These are phyloP conservation scores for Phytophthora hybrid DNA, from an alignment of 352 stramenopile genomes.

Conservation along the genomic window DNA sequence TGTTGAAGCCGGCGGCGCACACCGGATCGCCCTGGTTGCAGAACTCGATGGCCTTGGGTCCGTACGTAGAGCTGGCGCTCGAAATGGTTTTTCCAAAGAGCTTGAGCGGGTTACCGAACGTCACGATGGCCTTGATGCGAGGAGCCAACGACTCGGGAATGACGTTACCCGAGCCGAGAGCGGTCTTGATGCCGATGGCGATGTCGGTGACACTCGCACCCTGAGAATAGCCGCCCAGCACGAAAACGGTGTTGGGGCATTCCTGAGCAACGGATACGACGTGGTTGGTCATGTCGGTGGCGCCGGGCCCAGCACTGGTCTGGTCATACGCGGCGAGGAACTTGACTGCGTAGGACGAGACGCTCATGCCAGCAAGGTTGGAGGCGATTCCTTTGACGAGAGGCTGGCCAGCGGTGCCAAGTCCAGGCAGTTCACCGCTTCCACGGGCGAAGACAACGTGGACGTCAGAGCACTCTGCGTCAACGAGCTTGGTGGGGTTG, in stretches of 20 bases:
- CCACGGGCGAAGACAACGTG: constrained; percentile 46
- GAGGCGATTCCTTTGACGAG: constrained; percentile 37
- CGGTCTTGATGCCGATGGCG: constrained; percentile 39
- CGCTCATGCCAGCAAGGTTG: constrained; percentile 41
- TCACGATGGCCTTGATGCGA: constrained; percentile 39
- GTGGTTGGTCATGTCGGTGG: constrained; percentile 48
- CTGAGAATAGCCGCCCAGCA: constrained; percentile 46
- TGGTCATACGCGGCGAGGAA: constrained; percentile 38
- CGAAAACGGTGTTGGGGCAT: constrained; percentile 42
- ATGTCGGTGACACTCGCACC: constrained; percentile 45
- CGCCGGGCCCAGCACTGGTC: constrained; percentile 35
- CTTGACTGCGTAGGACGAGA: constrained; percentile 46
- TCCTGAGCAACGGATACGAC: constrained; percentile 30
- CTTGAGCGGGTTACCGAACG: constrained; percentile 45
- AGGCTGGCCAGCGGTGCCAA: constrained; percentile 40
- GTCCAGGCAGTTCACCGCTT: constrained; percentile 35
- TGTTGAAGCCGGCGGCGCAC: constrained; percentile 39
- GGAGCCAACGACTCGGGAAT: constrained; percentile 35
- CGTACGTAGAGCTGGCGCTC: constrained; percentile 35
- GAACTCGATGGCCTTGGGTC: constrained; percentile 42
- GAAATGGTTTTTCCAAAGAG: constrained; percentile 38
- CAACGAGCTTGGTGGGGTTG: not conserved
- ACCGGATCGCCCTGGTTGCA: constrained; percentile 44
- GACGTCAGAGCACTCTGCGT: constrained; percentile 35
- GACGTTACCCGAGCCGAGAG: constrained; percentile 23